These are phyloP conservation scores for Sphagnum contortum DNA, from an alignment of 225 moss, liverwort and hornwort species.

Conservation along the genomic window DNA sequence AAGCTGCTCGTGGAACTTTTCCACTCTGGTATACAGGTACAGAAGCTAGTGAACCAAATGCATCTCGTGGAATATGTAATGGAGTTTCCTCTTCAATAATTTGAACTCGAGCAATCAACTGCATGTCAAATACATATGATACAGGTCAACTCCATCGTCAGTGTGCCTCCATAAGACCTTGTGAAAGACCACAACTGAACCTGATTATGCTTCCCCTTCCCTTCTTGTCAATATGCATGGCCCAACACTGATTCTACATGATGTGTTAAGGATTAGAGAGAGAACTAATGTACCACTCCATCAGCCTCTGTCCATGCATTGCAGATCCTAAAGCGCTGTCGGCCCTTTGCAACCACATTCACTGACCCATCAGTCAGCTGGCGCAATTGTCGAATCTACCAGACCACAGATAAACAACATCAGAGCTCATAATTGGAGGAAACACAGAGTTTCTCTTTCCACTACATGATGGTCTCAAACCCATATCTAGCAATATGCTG, in stretches of 20 bases:
- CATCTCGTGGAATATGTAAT: slow-evolving; percentile 72
- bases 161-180: too few relatives aligned
- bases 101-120: slow-evolving; percentile 92
- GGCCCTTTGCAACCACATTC: slow-evolving; percentile 87
- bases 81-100: slow-evolving; percentile 90
- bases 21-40: slow-evolving; percentile 72
- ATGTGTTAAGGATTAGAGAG: slow-evolving; percentile 4
- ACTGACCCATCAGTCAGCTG: slow-evolving; percentile 86
- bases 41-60: slow-evolving; percentile 65
- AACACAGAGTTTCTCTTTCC: too few relatives aligned
- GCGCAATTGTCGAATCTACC: slow-evolving; percentile 81
- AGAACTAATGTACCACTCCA: slow-evolving; percentile 50
- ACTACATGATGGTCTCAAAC: too few relatives aligned
- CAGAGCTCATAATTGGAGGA: too few relatives aligned
- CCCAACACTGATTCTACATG: neutral
- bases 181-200: neutral
- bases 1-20: slow-evolving; percentile 70
- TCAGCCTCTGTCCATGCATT: slow-evolving; percentile 95
- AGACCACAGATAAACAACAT: neutral
- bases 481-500: too few relatives aligned
- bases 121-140: slow-evolving; percentile 1
- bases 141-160: too few relatives aligned
- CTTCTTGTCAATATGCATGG: neutral
- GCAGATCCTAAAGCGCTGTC: slow-evolving; percentile 78
- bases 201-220: neutral